A percentile compares a stretch with the other conserved stretches of the same genome.
Evolutionary conservation across 306 rosid species (phyloP).

Genomic region (Trichosanthes truncata): DNA sequence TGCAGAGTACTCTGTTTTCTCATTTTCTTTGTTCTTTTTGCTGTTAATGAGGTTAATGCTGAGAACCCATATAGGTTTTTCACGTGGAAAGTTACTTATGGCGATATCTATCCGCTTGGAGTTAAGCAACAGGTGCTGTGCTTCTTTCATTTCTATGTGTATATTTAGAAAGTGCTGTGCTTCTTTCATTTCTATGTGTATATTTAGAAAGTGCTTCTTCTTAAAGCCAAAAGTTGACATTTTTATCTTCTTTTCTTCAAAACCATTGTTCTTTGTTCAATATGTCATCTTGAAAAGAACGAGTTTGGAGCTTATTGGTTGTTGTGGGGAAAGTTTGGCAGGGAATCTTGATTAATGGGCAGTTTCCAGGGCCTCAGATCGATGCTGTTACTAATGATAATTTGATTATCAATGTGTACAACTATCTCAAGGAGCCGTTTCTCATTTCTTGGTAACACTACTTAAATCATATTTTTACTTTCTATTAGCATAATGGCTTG

Average conservation of each 20-base stretch:
- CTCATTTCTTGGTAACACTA: slow-evolving; percentile 73
- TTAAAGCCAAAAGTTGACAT: not conserved
- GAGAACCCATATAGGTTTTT: slow-evolving; percentile 76
- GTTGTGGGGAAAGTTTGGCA: slow-evolving; percentile 20
- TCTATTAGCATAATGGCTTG: not conserved
- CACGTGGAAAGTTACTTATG: slow-evolving; percentile 90
- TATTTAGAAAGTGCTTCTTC: slow-evolving; percentile 16
- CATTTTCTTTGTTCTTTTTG: slow-evolving; percentile 19
- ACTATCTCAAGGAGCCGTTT: slow-evolving; percentile 72
- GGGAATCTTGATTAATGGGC: slow-evolving; percentile 95
- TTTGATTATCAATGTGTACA: slow-evolving; percentile 69
- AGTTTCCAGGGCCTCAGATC: slow-evolving; percentile 98
- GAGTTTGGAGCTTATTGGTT: not conserved
- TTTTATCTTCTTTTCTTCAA: not conserved
- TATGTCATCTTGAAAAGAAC: not conserved
- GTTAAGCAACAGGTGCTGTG: slow-evolving; percentile 69
- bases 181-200: too few species aligned
- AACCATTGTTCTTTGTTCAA: not conserved
- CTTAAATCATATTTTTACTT: not conserved
- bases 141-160: not conserved
- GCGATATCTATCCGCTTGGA: slow-evolving; percentile 86
- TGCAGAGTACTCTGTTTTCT: slow-evolving; percentile 11
- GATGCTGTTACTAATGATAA: slow-evolving; percentile 90
- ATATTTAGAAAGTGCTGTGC: slow-evolving; percentile 18
- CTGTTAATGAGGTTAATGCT: slow-evolving; percentile 30